Evolutionary conservation across 768 basidiomycete genomes (phyloP).

Genomic region (Tylopilus rubrobrunneus): DNA sequence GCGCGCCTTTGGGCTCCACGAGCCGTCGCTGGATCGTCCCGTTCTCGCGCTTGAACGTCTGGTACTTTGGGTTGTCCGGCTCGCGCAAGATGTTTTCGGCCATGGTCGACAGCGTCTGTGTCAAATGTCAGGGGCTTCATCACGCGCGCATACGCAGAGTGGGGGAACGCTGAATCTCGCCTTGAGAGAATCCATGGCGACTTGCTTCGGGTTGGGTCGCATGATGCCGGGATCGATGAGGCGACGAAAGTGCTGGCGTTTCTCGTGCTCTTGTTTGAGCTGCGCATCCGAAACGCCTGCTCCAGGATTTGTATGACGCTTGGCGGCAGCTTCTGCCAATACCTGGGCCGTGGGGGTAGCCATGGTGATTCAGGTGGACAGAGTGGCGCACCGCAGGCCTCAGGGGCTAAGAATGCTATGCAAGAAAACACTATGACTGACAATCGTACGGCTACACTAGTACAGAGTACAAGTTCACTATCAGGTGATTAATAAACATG

Average conservation of each 20-base stretch:
- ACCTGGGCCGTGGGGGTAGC: conserved; percentile 16
- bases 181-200: conserved; percentile 60
- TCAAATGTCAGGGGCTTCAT: background rate
- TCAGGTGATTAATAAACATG: background rate
- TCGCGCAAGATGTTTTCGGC: conserved; percentile 72
- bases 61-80: conserved; percentile 68
- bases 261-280: conserved; percentile 51
- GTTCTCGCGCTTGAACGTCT: conserved; percentile 76
- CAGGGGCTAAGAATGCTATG: conserved; percentile 13
- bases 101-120: conserved; percentile 56
- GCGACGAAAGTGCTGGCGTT: conserved; percentile 67
- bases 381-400: background rate
- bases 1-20: conserved; percentile 63
- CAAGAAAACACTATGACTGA: too few species aligned
- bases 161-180: conserved; percentile 29
- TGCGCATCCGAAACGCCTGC: conserved; percentile 4
- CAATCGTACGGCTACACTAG: background rate
- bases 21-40: conserved; percentile 58
- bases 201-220: conserved; percentile 61
- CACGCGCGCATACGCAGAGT: background rate
- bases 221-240: conserved; percentile 77
- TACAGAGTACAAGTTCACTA: background rate
- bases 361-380: conserved; percentile 10
- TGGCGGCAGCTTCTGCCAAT: conserved; percentile 29
- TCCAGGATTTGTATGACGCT: conserved; percentile 13